phyloP scores from a whole-genome alignment of 1,284 basidiomycete genomes.

The Irpex sp. region DNA sequence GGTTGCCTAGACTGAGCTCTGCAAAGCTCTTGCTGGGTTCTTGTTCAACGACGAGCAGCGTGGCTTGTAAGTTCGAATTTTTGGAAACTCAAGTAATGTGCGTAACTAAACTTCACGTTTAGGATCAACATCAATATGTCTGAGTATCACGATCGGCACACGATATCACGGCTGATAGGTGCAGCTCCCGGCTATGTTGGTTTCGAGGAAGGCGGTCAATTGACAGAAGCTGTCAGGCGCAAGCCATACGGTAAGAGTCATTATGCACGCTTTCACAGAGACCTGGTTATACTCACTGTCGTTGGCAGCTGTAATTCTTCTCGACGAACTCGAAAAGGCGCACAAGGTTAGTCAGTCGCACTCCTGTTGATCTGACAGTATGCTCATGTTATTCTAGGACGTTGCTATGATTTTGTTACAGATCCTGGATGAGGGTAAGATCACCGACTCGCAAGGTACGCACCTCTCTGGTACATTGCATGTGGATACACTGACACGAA shows the following conservation, averaged over 20 bases:
- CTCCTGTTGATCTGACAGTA: neutral
- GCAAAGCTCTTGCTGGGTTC: slow-evolving; percentile 84
- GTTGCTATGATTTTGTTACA: slow-evolving; percentile 91
- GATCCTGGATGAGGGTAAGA: slow-evolving; percentile 86
- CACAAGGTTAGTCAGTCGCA: slow-evolving; percentile 54
- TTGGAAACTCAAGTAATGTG: neutral
- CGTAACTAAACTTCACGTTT: neutral
- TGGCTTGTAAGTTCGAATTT: slow-evolving; percentile 58
- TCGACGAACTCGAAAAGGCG: slow-evolving; percentile 92
- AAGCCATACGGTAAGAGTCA: slow-evolving; percentile 67
- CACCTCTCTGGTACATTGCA: neutral
- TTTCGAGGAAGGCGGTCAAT: slow-evolving; percentile 87
- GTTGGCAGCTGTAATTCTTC: slow-evolving; percentile 62
- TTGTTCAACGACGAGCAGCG: slow-evolving; percentile 85
- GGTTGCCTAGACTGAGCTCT: slow-evolving; percentile 72
- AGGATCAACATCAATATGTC: slow-evolving; percentile 92
- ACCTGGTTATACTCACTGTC: neutral
- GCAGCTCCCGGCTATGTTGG: slow-evolving; percentile 93
- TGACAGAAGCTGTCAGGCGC: slow-evolving; percentile 85
- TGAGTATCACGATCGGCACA: slow-evolving; percentile 90
- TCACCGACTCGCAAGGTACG: slow-evolving; percentile 82
- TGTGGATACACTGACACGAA: neutral
- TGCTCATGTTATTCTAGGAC: slow-evolving; percentile 40
- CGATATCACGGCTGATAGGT: slow-evolving; percentile 86
- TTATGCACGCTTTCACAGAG: neutral